phyloP scores from a whole-genome alignment of 495 filamentous ascomycete genomes.

The Penicillium malachiteum region DNA sequence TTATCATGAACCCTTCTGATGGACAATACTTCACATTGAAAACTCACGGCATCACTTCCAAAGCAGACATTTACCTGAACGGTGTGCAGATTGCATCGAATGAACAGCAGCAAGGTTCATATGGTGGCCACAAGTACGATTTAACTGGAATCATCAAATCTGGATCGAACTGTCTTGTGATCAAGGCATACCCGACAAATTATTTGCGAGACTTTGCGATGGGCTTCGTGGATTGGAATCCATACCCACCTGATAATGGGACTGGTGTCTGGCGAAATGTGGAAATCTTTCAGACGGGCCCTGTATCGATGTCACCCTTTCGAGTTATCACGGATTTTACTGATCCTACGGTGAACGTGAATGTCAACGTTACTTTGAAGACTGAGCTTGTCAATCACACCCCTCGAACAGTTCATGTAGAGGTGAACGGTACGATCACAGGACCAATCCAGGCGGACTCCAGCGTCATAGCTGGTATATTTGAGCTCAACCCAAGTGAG shows the following conservation, averaged over 20 bases:
- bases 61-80: slow-evolving; percentile 62
- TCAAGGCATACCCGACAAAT: slow-evolving; percentile 56
- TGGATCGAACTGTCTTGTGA: slow-evolving; percentile 49
- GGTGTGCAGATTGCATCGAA: slow-evolving; percentile 51
- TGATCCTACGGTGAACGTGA: slow-evolving; percentile 7
- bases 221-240: slow-evolving; percentile 68
- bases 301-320: slow-evolving; percentile 49
- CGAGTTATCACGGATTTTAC: slow-evolving; percentile 48
- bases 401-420: slow-evolving; percentile 30
- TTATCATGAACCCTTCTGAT: slow-evolving; percentile 34
- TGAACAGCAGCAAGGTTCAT: slow-evolving; percentile 54
- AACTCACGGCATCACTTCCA: slow-evolving; percentile 60
- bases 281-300: slow-evolving; percentile 56
- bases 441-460: slow-evolving; percentile 16
- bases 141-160: slow-evolving; percentile 42
- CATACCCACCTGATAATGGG: slow-evolving; percentile 57
- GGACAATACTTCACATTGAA: slow-evolving; percentile 51
- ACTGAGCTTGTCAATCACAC: slow-evolving; percentile 51
- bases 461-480: slow-evolving; percentile 21
- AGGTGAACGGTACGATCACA: slow-evolving; percentile 37
- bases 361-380: slow-evolving; percentile 44
- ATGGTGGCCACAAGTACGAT: slow-evolving; percentile 55
- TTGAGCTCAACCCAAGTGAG: slow-evolving; percentile 39
- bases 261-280: slow-evolving; percentile 64
- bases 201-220: slow-evolving; percentile 59